Evolutionary conservation across 306 rosid genomes (phyloP).

Genomic region (Mimosa pudica): DNA sequence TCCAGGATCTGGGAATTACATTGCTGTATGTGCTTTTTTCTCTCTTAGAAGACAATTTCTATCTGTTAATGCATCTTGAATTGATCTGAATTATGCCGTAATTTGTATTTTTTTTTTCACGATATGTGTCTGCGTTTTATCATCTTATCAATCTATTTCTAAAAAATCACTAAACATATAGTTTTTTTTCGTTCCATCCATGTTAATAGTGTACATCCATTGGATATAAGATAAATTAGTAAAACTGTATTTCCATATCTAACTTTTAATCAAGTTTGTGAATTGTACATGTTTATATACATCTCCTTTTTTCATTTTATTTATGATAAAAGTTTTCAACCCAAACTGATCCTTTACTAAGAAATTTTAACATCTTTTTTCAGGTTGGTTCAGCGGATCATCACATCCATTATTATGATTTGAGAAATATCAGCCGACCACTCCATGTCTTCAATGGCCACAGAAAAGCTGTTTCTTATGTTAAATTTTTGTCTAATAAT

Average conservation of each 20-base stretch:
- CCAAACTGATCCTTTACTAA: conserved; percentile 16
- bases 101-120: conserved; percentile 20
- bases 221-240: conserved; percentile 18
- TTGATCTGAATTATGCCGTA: conserved; percentile 22
- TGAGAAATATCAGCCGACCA: conserved; percentile 80
- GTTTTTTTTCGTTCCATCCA: neutral
- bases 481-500: conserved; percentile 82
- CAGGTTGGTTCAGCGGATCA: conserved; percentile 99
- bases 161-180: neutral
- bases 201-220: neutral
- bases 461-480: conserved; percentile 89
- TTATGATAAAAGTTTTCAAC: conserved; percentile 7
- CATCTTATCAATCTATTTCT: neutral
- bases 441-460: conserved; percentile 92
- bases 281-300: neutral
- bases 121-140: conserved; percentile 19
- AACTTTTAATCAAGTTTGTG: conserved; percentile 1
- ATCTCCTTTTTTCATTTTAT: neutral
- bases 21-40: conserved; percentile 70
- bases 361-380: conserved; percentile 5
- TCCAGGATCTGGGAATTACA: conserved; percentile 89
- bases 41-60: conserved; percentile 29
- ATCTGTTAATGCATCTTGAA: conserved; percentile 21
- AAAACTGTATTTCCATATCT: conserved; percentile 4
- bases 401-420: conserved; percentile 92